Base-by-base conservation (phyloP, 2,329 filamentous ascomycete species). In the Hirsutella rhossiliensis region DNA sequence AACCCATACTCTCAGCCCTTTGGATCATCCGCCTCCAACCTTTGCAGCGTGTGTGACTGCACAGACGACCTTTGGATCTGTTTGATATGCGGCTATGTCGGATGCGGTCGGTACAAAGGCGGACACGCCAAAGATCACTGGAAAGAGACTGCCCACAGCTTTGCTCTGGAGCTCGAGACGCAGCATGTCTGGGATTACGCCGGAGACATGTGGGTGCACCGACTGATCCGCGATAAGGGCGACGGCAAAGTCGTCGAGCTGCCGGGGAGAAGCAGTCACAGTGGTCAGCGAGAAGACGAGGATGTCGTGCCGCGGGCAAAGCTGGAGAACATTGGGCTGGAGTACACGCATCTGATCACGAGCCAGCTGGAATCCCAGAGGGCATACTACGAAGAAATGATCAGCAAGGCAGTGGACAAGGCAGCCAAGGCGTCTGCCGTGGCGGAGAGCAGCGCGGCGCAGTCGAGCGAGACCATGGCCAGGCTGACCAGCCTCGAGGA, bases 131-230 rank as follows among this genome's bases (percentile, higher is more conserved):
- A 94, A 60, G 83, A 86, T 12, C 89, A 96, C 63, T 96, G 87
- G 78, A 88, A 94, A 63, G 76, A 86, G 44, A 94, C 87, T 3
- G 79, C 80, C 4, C 92, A 98, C 62, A 85, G 84, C 50, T 98
- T 95, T 59, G 84, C 88, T 23, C 84, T 98, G 60, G 92, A 98
- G 60, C 78, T 97, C 32, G 80, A 84, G 48, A 94, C 88, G 1
- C 90, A 98, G 61, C 84, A 95, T 54, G 89, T 98, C 1, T 98
- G 92, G 92, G 92, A 98, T 63, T 98, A 98, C 51, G 87, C 86
- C 0, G 88, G 87, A 5, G 92, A 98, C 58, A 85, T 84, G 57
- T 98, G 95, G 73, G 92, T 97, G 41, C 92, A 98, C 63, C 82
- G 92, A 11, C 78, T 97, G 42, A 94, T 98, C 45, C 84, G 94